Evolutionary conservation across 2,329 filamentous ascomycete species (phyloP), one percentile per base, ranked within the genome.

Genomic region (Talaromyces sp.): DNA sequence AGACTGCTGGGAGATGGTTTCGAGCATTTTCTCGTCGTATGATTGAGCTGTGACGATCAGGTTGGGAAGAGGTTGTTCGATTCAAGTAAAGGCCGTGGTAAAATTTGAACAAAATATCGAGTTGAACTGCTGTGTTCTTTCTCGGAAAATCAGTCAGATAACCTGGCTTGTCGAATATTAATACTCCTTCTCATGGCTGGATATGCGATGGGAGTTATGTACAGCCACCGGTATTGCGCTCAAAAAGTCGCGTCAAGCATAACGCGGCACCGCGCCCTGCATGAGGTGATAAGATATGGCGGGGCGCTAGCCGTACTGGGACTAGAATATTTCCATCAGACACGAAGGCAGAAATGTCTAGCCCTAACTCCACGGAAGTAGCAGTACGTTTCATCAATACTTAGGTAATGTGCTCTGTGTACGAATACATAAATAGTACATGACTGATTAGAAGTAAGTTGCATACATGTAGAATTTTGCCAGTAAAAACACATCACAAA

Each of bases 1-100:
- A 39, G 65, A 22, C 37, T 64, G 65, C 33, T 66, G 65, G 54
- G 65, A 39, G 7, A 66, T 41, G 10, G 35, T 61, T 50, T 66
- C 65, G 19, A 63, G 50, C 65, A 66, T 66, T 62, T 60, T 63
- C 39, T 57, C 33, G 50, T 35, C 50, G 31, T 39, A 39, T 39
- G 33, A 56, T 19, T 14, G 31, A 37, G 16, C 35, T 27, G 45
- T 27, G 45, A 49, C 2, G 22, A 22, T 7, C 35, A 22, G 10
- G 22, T 49, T 33, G 27, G 16, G 9, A 33, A 19, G 31, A 54
- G 50, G 31, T 54, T n/a, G 31, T 22, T 54, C n/a, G 31, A 19
- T 37, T 56, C n/a, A 22, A 31, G n/a, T 37, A 5, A 6, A 6
- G 22, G 37, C 33, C 31, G 52, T 37, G n/a, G 9, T 3, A 56